Conservation (phyloP, 1,139 yeast species). For the Maudiozyma humilis region DNA sequence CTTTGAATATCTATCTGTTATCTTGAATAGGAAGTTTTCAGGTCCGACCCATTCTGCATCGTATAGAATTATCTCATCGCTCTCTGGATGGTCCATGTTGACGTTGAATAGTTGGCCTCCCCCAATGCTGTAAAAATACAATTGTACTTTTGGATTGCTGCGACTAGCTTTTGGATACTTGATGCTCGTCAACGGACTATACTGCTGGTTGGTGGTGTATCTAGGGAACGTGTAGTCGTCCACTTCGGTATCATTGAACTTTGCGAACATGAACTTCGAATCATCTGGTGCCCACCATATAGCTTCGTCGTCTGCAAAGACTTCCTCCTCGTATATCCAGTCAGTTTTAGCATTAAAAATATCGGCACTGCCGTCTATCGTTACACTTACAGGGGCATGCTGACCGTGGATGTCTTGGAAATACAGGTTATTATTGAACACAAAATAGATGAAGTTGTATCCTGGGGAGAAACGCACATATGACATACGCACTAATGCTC, state of each 20-base stretch:
- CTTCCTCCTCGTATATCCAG: slow-evolving; percentile 97
- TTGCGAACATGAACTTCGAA: slow-evolving; percentile 51
- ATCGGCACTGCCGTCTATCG: slow-evolving; percentile 56
- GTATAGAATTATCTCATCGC: slow-evolving; percentile 52
- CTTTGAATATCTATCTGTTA: slow-evolving; percentile 66
- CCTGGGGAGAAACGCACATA: slow-evolving; percentile 73
- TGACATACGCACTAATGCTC: slow-evolving; percentile 31
- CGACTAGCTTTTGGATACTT: slow-evolving; percentile 91
- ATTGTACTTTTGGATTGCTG: slow-evolving; percentile 52
- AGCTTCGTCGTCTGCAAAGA: slow-evolving; percentile 52
- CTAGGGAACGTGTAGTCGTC: slow-evolving; percentile 56
- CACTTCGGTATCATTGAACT: slow-evolving; percentile 66
- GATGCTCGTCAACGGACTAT: slow-evolving; percentile 53
- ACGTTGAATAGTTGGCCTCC: slow-evolving; percentile 27
- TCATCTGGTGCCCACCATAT: slow-evolving; percentile 89
- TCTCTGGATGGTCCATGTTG: slow-evolving; percentile 17
- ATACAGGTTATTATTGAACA: slow-evolving; percentile 59
- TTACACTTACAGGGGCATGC: slow-evolving; percentile 44
- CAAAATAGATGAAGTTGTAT: slow-evolving; percentile 59
- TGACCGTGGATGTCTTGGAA: slow-evolving; percentile 35
- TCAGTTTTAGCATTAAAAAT: slow-evolving; percentile 86
- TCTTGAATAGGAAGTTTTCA: slow-evolving; percentile 49
- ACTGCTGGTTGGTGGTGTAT: slow-evolving; percentile 43
- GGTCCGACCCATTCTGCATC: slow-evolving; percentile 64
- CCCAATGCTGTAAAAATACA: slow-evolving; percentile 40